Base-by-base conservation (phyloP, 1,139 yeast genomes). In the Pichia sp. region DNA sequence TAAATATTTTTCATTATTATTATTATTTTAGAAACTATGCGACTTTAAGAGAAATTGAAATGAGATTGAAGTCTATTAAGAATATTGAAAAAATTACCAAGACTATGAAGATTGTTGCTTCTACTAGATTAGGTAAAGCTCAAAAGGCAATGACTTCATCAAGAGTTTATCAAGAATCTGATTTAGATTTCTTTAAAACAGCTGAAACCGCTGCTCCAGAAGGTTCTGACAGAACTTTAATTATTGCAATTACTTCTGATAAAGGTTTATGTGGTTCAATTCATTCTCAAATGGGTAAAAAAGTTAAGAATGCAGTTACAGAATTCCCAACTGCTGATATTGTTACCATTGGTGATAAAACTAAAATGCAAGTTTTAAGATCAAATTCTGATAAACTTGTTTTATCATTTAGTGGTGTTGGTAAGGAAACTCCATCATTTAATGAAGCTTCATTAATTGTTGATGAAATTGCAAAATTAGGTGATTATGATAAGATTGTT, bases 101-200 rank as follows among this genome's bases (percentile, higher is more conserved):
- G 75, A 92, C 98, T 69, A 92, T 92, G 98, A 92, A 90, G 78
- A 84, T 94, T 71, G 98, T 92, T 62, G 98, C 98, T 43, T 90
- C 97, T 39, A 92, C 98, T 60, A 87, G 97, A 76, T 80, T 92
- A 68, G 78, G 80, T 68, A 89, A 87, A 73, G 98, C 98, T 51
- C 96, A 90, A 71, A 86, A 84, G 67, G 96, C 97, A 56, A 92
- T 90, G 92, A 74, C 77, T 58, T 78, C 87, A 46, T 86, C 97
- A 42, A 82, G 95, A 68, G 82, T 80, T 52, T 90, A 87, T 76
- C 83, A 85, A 66, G 75, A 76, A 61, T 79, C 92, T 51, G 95
- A 87, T 65, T 60, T 75, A 55, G 90, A 85, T 65, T 87, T 92
- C 61, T 86, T 74, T 70, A 72, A 76, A 59, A 80, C 83, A 65